These are phyloP conservation scores for Micractinium conductrix DNA, from an alignment of 139 green algal species.

Conservation along the genomic window DNA sequence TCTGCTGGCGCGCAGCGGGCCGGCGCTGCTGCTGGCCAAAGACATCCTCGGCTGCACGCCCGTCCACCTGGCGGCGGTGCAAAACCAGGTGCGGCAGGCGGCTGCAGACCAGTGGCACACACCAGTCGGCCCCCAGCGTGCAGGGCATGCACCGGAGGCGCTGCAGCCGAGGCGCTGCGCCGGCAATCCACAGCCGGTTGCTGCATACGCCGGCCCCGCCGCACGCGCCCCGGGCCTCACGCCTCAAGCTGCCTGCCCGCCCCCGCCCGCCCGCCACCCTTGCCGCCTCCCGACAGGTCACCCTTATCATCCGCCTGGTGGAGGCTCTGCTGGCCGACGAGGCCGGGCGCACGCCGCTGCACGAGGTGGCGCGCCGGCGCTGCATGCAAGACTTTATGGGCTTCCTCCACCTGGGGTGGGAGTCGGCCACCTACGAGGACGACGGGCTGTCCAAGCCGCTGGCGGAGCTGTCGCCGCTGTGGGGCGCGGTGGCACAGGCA, in stretches of 20 bases:
- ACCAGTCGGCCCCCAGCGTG: no score
- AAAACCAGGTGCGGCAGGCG: conserved; percentile 54
- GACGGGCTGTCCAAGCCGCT: conserved; percentile 27
- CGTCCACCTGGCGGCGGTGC: conserved; percentile 68
- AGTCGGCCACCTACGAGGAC: conserved; percentile 54
- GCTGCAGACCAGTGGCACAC: neutral
- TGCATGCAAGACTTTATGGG: conserved; percentile 80
- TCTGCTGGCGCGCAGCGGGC: conserved; percentile 47
- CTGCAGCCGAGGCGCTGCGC: no score
- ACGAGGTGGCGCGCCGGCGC: conserved; percentile 57
- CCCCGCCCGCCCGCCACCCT: no score
- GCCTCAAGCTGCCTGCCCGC: no score
- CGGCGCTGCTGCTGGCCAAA: conserved; percentile 54
- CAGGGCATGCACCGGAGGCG: no score
- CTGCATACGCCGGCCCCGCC: no score
- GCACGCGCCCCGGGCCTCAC: no score
- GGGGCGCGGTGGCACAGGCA: conserved; percentile 33
- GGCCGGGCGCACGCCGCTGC: conserved; percentile 55
- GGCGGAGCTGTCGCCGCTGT: conserved; percentile 38
- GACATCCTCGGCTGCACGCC: conserved; percentile 71
- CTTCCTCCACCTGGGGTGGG: conserved; percentile 73
- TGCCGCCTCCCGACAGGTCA: conserved; percentile 39
- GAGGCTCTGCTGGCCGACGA: conserved; percentile 58
- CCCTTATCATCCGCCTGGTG: conserved; percentile 64
- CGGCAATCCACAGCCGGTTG: no score